Percentiles rank a stretch among this genome's conserved stretches.
phyloP scores from a whole-genome alignment of 768 basidiomycete genomes.

The Tephrocybe rancida region DNA sequence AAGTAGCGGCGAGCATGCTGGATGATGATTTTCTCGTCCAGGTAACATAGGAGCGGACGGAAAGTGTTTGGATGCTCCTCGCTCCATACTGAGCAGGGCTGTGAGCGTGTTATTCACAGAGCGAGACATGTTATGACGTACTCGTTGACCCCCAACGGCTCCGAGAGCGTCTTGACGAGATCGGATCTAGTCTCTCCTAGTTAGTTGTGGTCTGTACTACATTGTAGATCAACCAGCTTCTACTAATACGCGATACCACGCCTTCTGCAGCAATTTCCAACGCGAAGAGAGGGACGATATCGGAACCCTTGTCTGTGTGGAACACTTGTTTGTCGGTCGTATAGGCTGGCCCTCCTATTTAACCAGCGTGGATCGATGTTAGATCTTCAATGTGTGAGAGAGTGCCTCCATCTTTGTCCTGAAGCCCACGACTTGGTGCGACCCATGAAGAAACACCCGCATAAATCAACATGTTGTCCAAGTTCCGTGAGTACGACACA shows the following conservation, averaged over 20 bases:
- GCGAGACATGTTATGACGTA: neutral
- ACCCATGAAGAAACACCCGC: constrained; percentile 26
- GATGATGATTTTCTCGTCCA: constrained; percentile 41
- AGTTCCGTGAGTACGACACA: constrained; percentile 20
- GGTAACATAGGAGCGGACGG: constrained; percentile 42
- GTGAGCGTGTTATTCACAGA: neutral
- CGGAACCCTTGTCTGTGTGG: constrained; percentile 23
- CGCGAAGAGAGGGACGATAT: constrained; percentile 35
- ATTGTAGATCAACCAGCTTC: constrained; percentile 46
- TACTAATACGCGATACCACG: constrained; percentile 47
- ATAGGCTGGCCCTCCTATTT: constrained; percentile 25
- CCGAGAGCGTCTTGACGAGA: constrained; percentile 40
- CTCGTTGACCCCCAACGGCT: constrained; percentile 47
- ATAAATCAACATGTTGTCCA: constrained; percentile 24
- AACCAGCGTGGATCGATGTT: constrained; percentile 14
- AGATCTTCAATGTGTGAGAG: constrained; percentile 27
- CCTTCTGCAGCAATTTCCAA: constrained; percentile 45
- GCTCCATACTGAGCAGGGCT: constrained; percentile 31
- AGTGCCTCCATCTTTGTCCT: constrained; percentile 23
- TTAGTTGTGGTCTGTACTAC: no score
- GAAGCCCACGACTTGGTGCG: constrained; percentile 19
- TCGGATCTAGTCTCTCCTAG: constrained; percentile 47
- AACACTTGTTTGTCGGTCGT: constrained; percentile 28
- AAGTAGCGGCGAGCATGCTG: constrained; percentile 49
- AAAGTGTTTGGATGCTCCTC: constrained; percentile 32